Evolutionary conservation across 176 grass and related monocot genomes (phyloP), one percentile per base, ranked within the genome.

Genomic region (Lolium rigidum): DNA sequence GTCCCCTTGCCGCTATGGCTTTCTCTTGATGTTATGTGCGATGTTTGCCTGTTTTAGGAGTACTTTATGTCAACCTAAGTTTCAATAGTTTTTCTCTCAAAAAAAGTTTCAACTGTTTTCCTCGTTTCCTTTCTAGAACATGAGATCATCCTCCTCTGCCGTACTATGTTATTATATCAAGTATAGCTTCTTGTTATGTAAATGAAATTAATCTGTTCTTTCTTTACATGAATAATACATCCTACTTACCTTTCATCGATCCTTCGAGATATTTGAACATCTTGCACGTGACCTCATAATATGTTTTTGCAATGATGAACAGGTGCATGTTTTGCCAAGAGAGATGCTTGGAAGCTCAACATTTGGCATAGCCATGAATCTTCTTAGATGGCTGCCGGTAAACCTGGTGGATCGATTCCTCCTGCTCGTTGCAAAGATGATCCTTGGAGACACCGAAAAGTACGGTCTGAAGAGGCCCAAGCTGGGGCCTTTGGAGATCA

Each of bases 251-350:
- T 2, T 47, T 8, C 0, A 47, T 47, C 46, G 46, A 78, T 18
- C 62, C 46, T 52, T 70, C n/a, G 50, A 60, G 14, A 28, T 52
- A 72, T 58, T 41, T 77, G 26, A 70, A 35, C 13, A 61, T 61
- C 11, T 61, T 78, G 12, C 24, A 67, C 11, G 13, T 6, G 66
- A 65, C 2, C 51, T 86, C 78, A 77, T 90, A 3, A 3, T 49
- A 43, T 77, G 44, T 62, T 0, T 51, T 8, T 50, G 26, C 39
- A 65, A 60, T 0, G 82, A 74, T 73, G 61, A 51, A 39, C 71
- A 98, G 97, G 94, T 98, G 37, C 97, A 98, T 89, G 80, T 98
- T 47, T 82, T 98, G 15, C 96, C 96, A 37, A 98, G 91, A 70
- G 88, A 98, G 83, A 94, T 95, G 88, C 88, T 95, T 72, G 96